Evolutionary conservation across 169 alveolate species (phyloP).

Genomic region (Plasmodium vivax): DNA sequence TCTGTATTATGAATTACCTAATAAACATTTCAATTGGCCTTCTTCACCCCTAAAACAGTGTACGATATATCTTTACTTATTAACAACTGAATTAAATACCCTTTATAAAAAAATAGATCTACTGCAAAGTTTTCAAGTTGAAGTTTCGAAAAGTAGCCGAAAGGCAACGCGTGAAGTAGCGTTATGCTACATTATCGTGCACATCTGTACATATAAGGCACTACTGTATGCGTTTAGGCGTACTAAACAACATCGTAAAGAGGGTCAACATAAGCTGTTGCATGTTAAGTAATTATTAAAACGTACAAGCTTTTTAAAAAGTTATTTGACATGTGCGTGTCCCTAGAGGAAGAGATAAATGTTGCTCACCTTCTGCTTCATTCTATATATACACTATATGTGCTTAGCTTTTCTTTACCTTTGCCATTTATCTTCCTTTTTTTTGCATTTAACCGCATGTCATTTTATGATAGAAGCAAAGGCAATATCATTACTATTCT

Average conservation of each 20-base stretch:
- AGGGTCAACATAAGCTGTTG: background rate
- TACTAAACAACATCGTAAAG: background rate
- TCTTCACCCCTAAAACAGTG: constrained; percentile 5
- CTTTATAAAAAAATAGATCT: constrained; percentile 13
- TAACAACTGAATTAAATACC: background rate
- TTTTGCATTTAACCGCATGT: background rate
- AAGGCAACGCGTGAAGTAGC: background rate
- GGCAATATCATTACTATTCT: background rate
- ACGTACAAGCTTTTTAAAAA: background rate
- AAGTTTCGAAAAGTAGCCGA: background rate
- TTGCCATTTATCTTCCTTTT: background rate
- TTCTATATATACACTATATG: background rate
- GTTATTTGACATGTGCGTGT: background rate
- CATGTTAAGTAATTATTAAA: background rate
- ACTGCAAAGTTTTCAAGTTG: background rate
- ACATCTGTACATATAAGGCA: background rate
- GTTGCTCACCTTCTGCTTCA: background rate
- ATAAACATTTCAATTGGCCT: constrained; percentile 2
- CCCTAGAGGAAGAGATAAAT: background rate
- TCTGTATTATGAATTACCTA: constrained; percentile 54
- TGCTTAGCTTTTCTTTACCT: background rate
- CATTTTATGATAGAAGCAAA: background rate
- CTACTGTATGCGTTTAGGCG: background rate
- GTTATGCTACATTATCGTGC: background rate
- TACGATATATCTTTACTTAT: constrained; percentile 28